Percentiles rank a stretch among this genome's conserved stretches.
phyloP scores from a whole-genome alignment of 2,329 filamentous ascomycete genomes.

The Tolypocladium nubicola region DNA sequence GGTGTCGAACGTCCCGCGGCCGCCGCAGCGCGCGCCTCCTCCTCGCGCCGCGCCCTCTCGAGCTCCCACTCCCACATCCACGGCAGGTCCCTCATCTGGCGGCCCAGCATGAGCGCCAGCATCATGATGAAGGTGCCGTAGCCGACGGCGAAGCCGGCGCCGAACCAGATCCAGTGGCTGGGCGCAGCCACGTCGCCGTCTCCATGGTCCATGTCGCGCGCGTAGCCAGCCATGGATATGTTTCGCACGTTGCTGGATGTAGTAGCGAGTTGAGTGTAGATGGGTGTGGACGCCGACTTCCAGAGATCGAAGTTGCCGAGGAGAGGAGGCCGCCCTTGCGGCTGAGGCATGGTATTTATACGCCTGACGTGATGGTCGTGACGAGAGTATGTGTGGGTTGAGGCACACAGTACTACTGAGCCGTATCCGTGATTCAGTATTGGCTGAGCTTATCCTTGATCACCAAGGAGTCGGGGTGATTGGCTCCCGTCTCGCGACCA shows the following conservation, averaged over 20 bases:
- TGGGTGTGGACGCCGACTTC: neutral
- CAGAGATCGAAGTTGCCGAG: neutral
- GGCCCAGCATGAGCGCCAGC: constrained; percentile 1
- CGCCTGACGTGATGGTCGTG: neutral
- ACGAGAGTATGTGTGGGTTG: neutral
- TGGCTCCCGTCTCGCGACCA: neutral
- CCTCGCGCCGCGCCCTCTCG: neutral
- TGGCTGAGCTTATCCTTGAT: neutral
- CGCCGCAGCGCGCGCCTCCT: neutral
- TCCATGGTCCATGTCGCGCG: neutral
- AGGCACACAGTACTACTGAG: neutral
- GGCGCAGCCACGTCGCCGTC: neutral
- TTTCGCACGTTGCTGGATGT: neutral
- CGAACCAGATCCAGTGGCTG: neutral
- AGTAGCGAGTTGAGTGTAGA: neutral
- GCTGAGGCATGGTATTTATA: neutral
- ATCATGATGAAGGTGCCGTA: constrained; percentile 1
- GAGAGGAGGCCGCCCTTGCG: neutral
- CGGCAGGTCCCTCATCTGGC: constrained; percentile 2
- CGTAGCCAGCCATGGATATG: neutral
- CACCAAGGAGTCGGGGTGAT: neutral
- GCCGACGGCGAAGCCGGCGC: neutral
- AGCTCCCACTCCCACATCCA: constrained; percentile 3
- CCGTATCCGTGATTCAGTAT: neutral
- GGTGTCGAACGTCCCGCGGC: neutral